Percentiles rank a stretch among this genome's conserved stretches.
Evolutionary conservation across 2,329 filamentous ascomycete genomes (phyloP).

Genomic region (Orbilia oligospora): DNA sequence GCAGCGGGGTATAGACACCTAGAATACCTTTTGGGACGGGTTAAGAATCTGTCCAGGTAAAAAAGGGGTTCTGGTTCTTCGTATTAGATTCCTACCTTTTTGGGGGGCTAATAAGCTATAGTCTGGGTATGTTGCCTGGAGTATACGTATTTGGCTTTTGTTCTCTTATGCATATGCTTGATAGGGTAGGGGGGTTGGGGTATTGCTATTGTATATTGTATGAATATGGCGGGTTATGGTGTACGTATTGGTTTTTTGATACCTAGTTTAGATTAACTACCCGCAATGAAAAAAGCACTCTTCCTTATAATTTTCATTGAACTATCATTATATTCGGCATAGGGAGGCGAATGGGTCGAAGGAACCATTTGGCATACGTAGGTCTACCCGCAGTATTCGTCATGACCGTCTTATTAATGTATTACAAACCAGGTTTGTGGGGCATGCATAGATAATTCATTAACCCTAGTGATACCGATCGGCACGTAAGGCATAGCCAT

Average conservation of each 20-base stretch:
- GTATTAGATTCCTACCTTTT: not conserved
- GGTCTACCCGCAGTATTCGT: not conserved
- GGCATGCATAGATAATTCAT: too few species aligned
- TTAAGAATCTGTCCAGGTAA: conserved; percentile 70
- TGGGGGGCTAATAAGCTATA: not conserved
- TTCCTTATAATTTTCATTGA: not conserved
- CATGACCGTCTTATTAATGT: not conserved
- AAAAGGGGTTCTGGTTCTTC: not conserved
- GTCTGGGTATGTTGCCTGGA: not conserved
- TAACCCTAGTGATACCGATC: not conserved
- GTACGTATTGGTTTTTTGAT: not conserved
- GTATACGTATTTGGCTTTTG: not conserved
- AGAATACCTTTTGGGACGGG: conserved; percentile 81
- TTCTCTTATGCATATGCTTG: not conserved
- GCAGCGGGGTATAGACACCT: conserved; percentile 79
- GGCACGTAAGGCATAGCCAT: not conserved
- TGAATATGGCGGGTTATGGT: not conserved
- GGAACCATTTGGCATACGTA: not conserved
- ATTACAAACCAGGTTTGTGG: not conserved
- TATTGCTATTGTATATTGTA: not conserved
- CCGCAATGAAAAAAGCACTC: not conserved
- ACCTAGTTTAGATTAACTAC: not conserved
- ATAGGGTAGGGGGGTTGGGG: too few species aligned
- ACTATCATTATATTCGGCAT: not conserved
- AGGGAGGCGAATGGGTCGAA: not conserved